phyloP scores from a whole-genome alignment of 2,329 filamentous ascomycete species.

The Rhinocladiella mackenziei region DNA sequence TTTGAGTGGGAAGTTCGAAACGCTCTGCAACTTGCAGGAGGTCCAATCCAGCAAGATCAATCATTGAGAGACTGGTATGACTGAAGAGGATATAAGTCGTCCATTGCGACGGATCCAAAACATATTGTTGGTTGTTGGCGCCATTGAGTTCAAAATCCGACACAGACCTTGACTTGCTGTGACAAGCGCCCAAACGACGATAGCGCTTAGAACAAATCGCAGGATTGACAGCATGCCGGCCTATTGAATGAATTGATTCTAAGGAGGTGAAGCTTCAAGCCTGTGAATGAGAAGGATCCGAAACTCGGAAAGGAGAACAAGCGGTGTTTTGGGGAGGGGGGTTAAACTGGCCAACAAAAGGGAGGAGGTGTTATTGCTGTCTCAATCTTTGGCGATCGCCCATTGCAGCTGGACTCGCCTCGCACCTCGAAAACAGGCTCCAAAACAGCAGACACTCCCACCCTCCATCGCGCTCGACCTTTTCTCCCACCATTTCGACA shows the following conservation, averaged over 20 bases:
- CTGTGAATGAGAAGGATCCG: no score
- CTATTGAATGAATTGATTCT: background rate
- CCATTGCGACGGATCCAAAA: background rate
- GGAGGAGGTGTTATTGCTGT: slow-evolving; percentile 6
- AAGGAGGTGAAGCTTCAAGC: no score
- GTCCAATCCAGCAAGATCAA: slow-evolving; percentile 24
- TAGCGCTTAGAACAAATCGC: slow-evolving; percentile 8
- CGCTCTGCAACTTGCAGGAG: slow-evolving; percentile 25
- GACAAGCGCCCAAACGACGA: slow-evolving; percentile 14
- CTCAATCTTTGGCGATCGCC: no score
- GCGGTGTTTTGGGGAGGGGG: background rate
- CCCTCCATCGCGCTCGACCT: slow-evolving; percentile 16
- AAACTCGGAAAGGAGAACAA: slow-evolving; percentile 3
- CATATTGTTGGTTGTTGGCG: background rate
- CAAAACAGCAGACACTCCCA: slow-evolving; percentile 18
- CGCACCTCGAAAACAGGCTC: background rate
- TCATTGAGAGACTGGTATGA: slow-evolving; percentile 29
- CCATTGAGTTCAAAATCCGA: background rate
- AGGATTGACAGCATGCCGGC: background rate
- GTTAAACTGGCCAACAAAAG: background rate
- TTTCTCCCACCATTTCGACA: slow-evolving; percentile 12
- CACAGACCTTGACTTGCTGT: background rate
- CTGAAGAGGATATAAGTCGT: slow-evolving; percentile 6
- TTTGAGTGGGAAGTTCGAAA: slow-evolving; percentile 87
- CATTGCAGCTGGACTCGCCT: background rate